These are phyloP conservation scores for Buddleja alternifolia DNA, from an alignment of 257 asterid species.

Conservation along the genomic window DNA sequence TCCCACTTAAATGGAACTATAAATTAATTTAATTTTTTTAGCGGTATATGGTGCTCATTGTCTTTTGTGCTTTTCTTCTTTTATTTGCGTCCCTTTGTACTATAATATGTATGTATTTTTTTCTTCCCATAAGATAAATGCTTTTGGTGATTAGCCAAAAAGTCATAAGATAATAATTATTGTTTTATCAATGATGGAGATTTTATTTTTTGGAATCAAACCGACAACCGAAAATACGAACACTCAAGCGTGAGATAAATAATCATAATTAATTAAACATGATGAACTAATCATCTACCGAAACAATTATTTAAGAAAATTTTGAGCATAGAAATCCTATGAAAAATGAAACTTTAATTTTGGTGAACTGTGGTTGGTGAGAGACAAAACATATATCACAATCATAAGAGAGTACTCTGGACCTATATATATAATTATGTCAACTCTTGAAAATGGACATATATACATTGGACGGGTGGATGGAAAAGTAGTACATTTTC, in stretches of 20 bases:
- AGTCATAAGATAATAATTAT: neutral
- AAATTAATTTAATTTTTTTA: conserved; percentile 1
- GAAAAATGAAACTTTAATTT: no score
- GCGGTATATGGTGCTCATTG: conserved; percentile 9
- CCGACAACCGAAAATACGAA: no score
- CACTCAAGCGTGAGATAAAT: no score
- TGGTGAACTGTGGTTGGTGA: conserved; percentile 30
- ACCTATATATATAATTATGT: conserved; percentile 23
- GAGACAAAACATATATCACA: conserved; percentile 24
- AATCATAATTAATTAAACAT: no score
- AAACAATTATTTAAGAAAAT: no score
- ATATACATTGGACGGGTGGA: conserved; percentile 22
- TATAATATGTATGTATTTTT: neutral
- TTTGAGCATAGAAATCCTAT: no score
- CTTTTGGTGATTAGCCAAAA: neutral
- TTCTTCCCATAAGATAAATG: neutral
- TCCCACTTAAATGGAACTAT: conserved; percentile 29
- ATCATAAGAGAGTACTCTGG: conserved; percentile 4
- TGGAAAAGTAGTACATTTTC: conserved; percentile 26
- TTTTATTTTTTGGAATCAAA: no score
- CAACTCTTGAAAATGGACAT: conserved; percentile 17
- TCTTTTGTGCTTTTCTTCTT: neutral
- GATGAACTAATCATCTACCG: no score
- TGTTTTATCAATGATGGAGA: no score
- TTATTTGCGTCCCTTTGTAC: conserved; percentile 15